Conservation (phyloP, 192 early-diverging fungal species). For the Coemansia asiatica region DNA sequence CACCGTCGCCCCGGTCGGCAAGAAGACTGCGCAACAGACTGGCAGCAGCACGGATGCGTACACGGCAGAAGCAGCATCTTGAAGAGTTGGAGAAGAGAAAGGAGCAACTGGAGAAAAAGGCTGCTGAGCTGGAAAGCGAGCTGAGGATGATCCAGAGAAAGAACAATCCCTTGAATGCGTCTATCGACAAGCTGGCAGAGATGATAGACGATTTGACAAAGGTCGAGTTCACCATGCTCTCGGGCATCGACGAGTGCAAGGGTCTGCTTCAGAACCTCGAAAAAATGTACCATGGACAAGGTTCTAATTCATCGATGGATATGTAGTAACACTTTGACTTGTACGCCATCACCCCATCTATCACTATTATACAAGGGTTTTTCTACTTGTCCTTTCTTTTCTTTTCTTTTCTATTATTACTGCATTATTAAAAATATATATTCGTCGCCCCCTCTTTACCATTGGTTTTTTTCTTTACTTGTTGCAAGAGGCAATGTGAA, state of each 20-base stretch:
- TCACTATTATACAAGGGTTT: too few species aligned
- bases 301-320: neutral
- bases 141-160: conserved; percentile 28
- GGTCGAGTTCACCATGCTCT: conserved; percentile 43
- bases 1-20: conserved; percentile 38
- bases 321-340: neutral
- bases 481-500: neutral
- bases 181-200: conserved; percentile 32
- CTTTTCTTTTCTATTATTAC: neutral
- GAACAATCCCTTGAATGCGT: conserved; percentile 30
- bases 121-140: conserved; percentile 31
- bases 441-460: too few species aligned
- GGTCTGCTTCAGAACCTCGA: conserved; percentile 33
- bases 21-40: conserved; percentile 38
- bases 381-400: neutral
- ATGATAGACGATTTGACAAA: conserved; percentile 45
- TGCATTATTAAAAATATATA: neutral
- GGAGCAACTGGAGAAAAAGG: conserved; percentile 27
- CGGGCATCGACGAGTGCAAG: conserved; percentile 46
- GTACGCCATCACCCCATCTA: neutral
- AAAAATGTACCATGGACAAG: conserved; percentile 12
- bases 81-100: conserved; percentile 45
- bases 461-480: neutral
- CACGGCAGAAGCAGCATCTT: conserved; percentile 47
- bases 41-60: conserved; percentile 48